These are phyloP conservation scores for Microthyrium microscopicum DNA, from an alignment of 2,329 filamentous ascomycete species.

Conservation along the genomic window DNA sequence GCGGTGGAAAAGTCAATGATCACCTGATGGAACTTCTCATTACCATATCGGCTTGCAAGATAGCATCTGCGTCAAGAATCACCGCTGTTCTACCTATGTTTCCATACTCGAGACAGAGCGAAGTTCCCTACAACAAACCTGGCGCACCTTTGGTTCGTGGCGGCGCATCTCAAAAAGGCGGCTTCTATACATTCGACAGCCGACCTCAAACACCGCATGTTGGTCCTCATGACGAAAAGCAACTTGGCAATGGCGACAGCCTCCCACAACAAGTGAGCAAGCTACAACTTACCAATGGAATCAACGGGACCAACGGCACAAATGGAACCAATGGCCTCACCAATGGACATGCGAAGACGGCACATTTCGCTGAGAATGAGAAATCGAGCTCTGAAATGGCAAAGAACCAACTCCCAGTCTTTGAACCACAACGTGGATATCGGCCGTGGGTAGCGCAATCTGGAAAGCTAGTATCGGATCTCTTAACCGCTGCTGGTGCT, in stretches of 20 bases:
- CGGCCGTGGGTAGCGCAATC: slow-evolving; percentile 98
- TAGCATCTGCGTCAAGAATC: slow-evolving; percentile 78
- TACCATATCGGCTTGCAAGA: slow-evolving; percentile 96
- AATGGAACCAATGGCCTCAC: slow-evolving; percentile 10
- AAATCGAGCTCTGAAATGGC: too few relatives aligned
- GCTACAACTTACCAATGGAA: slow-evolving; percentile 20
- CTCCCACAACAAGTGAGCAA: slow-evolving; percentile 52
- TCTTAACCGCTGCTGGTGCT: slow-evolving; percentile 88
- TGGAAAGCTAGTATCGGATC: slow-evolving; percentile 90
- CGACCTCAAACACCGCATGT: slow-evolving; percentile 73
- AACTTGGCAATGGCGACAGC: slow-evolving; percentile 47
- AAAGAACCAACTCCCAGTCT: too few relatives aligned
- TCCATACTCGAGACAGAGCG: slow-evolving; percentile 90
- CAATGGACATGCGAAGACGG: too few relatives aligned
- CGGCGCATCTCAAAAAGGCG: slow-evolving; percentile 29
- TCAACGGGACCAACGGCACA: slow-evolving; percentile 16
- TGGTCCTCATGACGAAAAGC: slow-evolving; percentile 30
- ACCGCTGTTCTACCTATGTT: slow-evolving; percentile 91
- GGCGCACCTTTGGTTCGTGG: slow-evolving; percentile 73
- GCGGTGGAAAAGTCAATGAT: slow-evolving; percentile 86
- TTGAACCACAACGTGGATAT: slow-evolving; percentile 79
- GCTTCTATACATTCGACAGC: slow-evolving; percentile 72
- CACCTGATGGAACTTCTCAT: slow-evolving; percentile 93
- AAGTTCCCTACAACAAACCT: slow-evolving; percentile 90
- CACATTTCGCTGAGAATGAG: too few relatives aligned